phyloP scores from a whole-genome alignment of 2,329 filamentous ascomycete genomes.

The Dothistroma pini region DNA sequence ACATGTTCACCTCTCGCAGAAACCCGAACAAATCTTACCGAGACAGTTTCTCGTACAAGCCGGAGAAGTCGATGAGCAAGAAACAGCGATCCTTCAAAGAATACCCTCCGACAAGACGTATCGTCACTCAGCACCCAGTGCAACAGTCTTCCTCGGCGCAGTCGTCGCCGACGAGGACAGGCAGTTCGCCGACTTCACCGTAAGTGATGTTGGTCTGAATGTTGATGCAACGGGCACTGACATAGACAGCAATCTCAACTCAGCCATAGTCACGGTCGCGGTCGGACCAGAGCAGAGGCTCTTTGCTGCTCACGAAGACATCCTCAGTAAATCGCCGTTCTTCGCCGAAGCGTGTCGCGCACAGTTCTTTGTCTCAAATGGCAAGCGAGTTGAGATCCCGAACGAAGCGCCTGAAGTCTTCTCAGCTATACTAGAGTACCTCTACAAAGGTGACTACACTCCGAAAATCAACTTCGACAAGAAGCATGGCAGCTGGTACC shows the following conservation, averaged over 20 bases:
- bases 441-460: conserved; percentile 93
- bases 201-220: conserved; percentile 16
- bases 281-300: conserved; percentile 68
- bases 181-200: conserved; percentile 32
- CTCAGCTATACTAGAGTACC: conserved; percentile 82
- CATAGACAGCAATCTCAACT: conserved; percentile 31
- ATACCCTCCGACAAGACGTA: conserved; percentile 26
- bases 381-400: conserved; percentile 73
- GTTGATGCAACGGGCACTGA: conserved; percentile 6
- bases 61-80: conserved; percentile 34
- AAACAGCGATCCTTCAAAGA: conserved; percentile 36
- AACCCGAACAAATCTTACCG: conserved; percentile 30
- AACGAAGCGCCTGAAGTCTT: conserved; percentile 89
- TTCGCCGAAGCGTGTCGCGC: conserved; percentile 64
- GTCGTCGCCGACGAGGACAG: conserved; percentile 28
- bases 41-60: conserved; percentile 34
- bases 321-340: conserved; percentile 74
- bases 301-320: conserved; percentile 87
- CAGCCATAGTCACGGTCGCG: conserved; percentile 80
- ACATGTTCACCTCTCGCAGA: conserved; percentile 31
- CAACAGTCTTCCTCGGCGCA: conserved; percentile 22
- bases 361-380: conserved; percentile 58
- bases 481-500: conserved; percentile 72
- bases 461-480: conserved; percentile 80
- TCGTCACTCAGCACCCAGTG: conserved; percentile 25